These are phyloP conservation scores for Lineolata rhizophorae DNA, from an alignment of 495 filamentous ascomycete genomes.

Conservation along the genomic window DNA sequence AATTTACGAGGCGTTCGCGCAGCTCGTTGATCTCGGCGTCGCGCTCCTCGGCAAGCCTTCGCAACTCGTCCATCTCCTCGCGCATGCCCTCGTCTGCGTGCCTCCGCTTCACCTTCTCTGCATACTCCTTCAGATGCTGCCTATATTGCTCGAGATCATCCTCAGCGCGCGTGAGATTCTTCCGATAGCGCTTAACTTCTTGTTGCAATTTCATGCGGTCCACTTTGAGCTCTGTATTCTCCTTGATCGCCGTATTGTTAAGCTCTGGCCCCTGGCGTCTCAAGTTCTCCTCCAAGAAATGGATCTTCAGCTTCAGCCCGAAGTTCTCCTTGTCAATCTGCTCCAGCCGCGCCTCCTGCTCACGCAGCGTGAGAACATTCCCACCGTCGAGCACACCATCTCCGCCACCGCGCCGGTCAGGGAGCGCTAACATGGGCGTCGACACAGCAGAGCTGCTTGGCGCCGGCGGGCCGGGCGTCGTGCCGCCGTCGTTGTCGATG, in stretches of 20 bases:
- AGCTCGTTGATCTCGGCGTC: constrained; percentile 14
- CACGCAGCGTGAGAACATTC: constrained; percentile 73
- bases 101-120: constrained; percentile 53
- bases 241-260: constrained; percentile 66
- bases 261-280: constrained; percentile 69
- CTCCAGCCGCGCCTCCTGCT: constrained; percentile 88
- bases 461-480: too few species aligned
- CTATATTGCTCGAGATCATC: constrained; percentile 59
- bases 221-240: constrained; percentile 91
- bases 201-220: constrained; percentile 67
- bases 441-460: constrained; percentile 51
- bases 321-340: constrained; percentile 88
- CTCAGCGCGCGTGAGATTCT: constrained; percentile 55
- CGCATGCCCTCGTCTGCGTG: constrained; percentile 39
- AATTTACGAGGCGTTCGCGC: constrained; percentile 10
- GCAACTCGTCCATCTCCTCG: constrained; percentile 35
- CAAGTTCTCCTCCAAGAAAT: constrained; percentile 59
- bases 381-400: constrained; percentile 52
- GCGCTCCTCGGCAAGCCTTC: constrained; percentile 23
- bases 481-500: too few species aligned
- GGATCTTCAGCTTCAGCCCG: constrained; percentile 89
- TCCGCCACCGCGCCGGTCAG: constrained; percentile 37
- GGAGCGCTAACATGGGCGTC: constrained; percentile 52
- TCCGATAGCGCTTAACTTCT: constrained; percentile 66
- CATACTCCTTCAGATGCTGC: constrained; percentile 54